Evolutionary conservation across 768 basidiomycete species (phyloP).

Genomic region (Boletales sp.): DNA sequence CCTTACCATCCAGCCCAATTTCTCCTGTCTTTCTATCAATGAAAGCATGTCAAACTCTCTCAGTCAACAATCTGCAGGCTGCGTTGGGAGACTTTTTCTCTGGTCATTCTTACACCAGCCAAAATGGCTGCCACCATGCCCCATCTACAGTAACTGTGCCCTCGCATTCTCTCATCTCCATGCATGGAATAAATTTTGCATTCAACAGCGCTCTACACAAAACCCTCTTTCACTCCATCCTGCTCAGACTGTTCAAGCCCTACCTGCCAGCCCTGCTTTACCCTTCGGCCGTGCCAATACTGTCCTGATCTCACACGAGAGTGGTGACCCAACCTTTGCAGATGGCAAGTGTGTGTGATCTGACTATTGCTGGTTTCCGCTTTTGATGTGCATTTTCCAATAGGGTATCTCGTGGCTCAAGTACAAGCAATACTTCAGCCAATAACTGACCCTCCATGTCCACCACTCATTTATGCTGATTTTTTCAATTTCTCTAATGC

Average conservation of each 20-base stretch:
- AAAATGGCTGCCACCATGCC: not conserved
- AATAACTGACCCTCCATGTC: no score
- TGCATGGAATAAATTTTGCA: slow-evolving; percentile 4
- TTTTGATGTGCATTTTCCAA: no score
- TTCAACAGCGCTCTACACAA: slow-evolving; percentile 5
- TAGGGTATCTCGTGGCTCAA: no score
- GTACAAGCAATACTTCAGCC: no score
- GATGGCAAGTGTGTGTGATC: no score
- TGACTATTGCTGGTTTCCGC: no score
- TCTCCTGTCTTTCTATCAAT: slow-evolving; percentile 1
- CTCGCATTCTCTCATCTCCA: slow-evolving; percentile 2
- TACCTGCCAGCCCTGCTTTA: not conserved
- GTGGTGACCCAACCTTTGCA: slow-evolving; percentile 1
- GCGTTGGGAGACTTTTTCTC: slow-evolving; percentile 5
- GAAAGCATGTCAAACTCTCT: not conserved
- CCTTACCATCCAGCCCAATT: not conserved
- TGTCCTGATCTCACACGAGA: slow-evolving; percentile 6
- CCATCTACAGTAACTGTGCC: not conserved
- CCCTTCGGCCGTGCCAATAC: slow-evolving; percentile 4
- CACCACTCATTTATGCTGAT: no score
- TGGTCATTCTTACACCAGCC: not conserved
- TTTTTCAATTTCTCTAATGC: no score
- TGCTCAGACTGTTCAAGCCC: slow-evolving; percentile 9
- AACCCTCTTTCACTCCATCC: not conserved
- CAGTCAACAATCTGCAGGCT: slow-evolving; percentile 1